Conservation (phyloP, 2,329 filamentous ascomycete species). For the Botrytis sinoallii region DNA sequence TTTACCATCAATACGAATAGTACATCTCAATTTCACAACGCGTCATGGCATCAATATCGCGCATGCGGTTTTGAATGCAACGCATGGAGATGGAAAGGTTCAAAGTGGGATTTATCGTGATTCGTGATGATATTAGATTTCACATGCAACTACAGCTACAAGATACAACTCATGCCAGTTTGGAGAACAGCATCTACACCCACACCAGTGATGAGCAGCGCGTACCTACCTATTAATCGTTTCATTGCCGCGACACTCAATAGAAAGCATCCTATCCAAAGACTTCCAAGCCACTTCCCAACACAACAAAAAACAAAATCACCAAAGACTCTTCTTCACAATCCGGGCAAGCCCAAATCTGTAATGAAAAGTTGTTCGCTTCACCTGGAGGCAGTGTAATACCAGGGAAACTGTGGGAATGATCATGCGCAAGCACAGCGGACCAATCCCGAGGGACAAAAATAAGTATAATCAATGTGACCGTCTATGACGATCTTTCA, state of each 20-base stretch:
- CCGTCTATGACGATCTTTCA: slow-evolving; percentile 73
- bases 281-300: neutral
- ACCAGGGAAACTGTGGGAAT: slow-evolving; percentile 68
- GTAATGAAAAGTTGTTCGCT: slow-evolving; percentile 63
- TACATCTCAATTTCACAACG: neutral
- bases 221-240: too few relatives aligned
- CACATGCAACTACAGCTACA: too few relatives aligned
- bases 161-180: too few relatives aligned
- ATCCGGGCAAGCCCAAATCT: slow-evolving; percentile 47
- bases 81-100: neutral
- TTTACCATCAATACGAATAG: neutral
- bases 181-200: too few relatives aligned
- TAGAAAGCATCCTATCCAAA: too few relatives aligned
- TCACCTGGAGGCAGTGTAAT: slow-evolving; percentile 73
- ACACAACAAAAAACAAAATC: neutral
- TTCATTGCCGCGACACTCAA: too few relatives aligned
- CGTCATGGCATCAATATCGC: neutral
- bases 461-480: slow-evolving; percentile 81
- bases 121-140: neutral
- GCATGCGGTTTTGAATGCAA: neutral
- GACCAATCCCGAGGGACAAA: slow-evolving; percentile 54
- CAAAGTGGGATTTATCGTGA: too few relatives aligned
- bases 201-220: too few relatives aligned
- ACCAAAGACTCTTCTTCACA: slow-evolving; percentile 52
- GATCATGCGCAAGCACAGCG: slow-evolving; percentile 72